Evolutionary conservation across 2,329 filamentous ascomycete species (phyloP).

Genomic region (Fusarium verrucosum): DNA sequence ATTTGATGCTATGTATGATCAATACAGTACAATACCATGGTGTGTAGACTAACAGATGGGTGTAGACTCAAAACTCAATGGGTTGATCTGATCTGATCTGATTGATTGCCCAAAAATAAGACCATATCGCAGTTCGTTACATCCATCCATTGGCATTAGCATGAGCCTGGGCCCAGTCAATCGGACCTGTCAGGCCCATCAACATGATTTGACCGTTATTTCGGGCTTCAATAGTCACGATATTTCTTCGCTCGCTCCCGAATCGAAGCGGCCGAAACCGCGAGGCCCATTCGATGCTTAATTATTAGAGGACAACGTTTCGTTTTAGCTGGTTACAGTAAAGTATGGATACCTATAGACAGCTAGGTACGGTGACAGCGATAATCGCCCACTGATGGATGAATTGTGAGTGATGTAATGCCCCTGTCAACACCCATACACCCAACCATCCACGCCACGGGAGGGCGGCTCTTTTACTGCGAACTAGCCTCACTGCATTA

Average conservation of each 20-base stretch:
- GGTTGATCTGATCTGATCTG: conserved; percentile 36
- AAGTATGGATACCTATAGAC: too few species aligned
- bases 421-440: not conserved
- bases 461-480: conserved; percentile 32
- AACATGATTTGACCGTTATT: conserved; percentile 9
- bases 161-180: conserved; percentile 6
- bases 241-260: conserved; percentile 32
- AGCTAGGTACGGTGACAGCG: not conserved
- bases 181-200: conserved; percentile 27
- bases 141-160: too few species aligned
- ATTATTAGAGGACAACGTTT: not conserved
- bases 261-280: conserved; percentile 16
- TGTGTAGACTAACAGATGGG: conserved; percentile 13
- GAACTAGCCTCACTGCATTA: conserved; percentile 22
- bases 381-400: conserved; percentile 22
- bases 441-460: conserved; percentile 20
- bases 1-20: not conserved
- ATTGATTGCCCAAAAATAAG: conserved; percentile 37
- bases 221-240: conserved; percentile 11
- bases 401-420: conserved; percentile 46
- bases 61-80: conserved; percentile 24
- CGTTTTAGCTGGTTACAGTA: too few species aligned
- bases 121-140: conserved; percentile 23
- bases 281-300: conserved; percentile 1
- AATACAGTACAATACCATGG: not conserved